Conservation (phyloP, 768 basidiomycete genomes). For the Hericium erinaceus region DNA sequence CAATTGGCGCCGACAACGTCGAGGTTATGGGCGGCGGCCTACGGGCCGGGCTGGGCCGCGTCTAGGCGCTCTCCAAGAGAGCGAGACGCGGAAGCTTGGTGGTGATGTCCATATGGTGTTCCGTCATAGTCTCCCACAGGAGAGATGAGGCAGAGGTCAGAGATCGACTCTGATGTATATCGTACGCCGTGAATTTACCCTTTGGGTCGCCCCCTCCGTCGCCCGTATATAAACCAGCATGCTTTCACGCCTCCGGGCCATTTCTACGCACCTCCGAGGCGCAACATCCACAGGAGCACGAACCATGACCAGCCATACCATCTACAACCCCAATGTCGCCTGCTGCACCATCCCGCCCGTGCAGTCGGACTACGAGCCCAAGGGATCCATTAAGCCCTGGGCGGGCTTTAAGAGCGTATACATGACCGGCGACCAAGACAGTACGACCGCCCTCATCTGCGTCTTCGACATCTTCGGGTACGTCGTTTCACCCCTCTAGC, state of each 20-base stretch:
- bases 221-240: neutral
- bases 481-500: neutral
- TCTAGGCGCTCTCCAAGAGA: too few relatives aligned
- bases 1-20: neutral
- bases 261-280: neutral
- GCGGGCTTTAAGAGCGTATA: constrained; percentile 35
- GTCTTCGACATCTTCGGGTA: constrained; percentile 61
- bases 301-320: neutral
- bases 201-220: too few relatives aligned
- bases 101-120: too few relatives aligned
- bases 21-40: too few relatives aligned
- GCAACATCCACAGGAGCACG: neutral
- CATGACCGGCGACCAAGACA: constrained; percentile 8
- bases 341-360: constrained; percentile 53
- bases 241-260: neutral
- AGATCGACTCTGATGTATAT: too few relatives aligned
- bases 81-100: too few relatives aligned
- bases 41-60: too few relatives aligned
- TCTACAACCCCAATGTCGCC: constrained; percentile 26
- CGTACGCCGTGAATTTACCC: too few relatives aligned
- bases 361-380: constrained; percentile 40
- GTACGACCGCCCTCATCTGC: constrained; percentile 44
- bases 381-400: constrained; percentile 38
- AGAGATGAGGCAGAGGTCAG: too few relatives aligned
- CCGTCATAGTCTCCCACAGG: too few relatives aligned